Evolutionary conservation across 2,329 filamentous ascomycete genomes (phyloP).

Genomic region (Pestalotiopsis sp.): DNA sequence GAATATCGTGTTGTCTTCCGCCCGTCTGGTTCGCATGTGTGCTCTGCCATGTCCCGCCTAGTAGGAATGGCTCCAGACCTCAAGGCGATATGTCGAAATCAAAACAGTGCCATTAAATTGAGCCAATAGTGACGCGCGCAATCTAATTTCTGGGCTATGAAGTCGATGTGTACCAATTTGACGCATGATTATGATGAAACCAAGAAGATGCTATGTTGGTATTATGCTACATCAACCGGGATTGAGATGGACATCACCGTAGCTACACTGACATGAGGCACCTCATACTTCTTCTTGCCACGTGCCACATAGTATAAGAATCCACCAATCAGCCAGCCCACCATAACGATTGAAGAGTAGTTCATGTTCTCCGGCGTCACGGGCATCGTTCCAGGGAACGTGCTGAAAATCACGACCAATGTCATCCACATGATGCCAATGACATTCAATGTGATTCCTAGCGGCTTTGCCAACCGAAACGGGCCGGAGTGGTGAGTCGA

Average conservation of each 20-base stretch:
- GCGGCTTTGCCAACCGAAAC: neutral
- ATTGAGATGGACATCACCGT: neutral
- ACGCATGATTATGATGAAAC: neutral
- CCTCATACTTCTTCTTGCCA: slow-evolving; percentile 29
- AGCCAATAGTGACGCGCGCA: neutral
- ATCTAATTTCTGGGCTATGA: neutral
- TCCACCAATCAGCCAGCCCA: slow-evolving; percentile 39
- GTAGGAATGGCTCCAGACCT: no score
- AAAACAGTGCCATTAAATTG: neutral
- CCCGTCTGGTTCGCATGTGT: no score
- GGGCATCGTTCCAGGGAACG: slow-evolving; percentile 43
- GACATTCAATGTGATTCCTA: slow-evolving; percentile 42
- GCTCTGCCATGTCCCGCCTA: no score
- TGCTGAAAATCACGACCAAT: slow-evolving; percentile 47
- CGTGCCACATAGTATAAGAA: slow-evolving; percentile 32
- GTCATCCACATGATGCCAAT: slow-evolving; percentile 45
- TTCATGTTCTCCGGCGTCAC: slow-evolving; percentile 48
- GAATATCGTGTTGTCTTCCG: no score
- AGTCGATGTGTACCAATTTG: neutral
- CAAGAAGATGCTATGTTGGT: neutral
- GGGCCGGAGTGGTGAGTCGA: neutral
- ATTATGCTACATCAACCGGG: neutral
- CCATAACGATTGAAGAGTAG: slow-evolving; percentile 45
- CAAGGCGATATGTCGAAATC: no score
- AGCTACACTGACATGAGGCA: slow-evolving; percentile 18